A percentile compares a stretch with the other conserved stretches of the same genome.
Evolutionary conservation across 2,329 filamentous ascomycete genomes (phyloP).

Genomic region (Sclerotinia glacialis): DNA sequence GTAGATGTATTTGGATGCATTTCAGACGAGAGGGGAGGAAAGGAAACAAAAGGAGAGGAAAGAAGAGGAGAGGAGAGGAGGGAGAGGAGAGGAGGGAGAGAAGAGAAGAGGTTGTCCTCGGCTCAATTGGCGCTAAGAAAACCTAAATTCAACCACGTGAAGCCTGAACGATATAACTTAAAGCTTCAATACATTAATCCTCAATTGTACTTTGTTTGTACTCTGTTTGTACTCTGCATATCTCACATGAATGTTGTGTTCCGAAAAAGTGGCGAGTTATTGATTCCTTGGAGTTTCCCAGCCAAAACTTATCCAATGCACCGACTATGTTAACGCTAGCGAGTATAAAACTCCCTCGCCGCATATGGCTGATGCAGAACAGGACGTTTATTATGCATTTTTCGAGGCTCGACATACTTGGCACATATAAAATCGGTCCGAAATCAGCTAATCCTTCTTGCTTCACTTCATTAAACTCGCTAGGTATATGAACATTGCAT

Average conservation of each 20-base stretch:
- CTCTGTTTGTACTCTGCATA: too few species aligned
- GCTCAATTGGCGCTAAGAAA: conserved; percentile 7
- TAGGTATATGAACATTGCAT: background rate
- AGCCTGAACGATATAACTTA: background rate
- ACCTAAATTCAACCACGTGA: conserved; percentile 17
- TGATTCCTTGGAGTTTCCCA: background rate
- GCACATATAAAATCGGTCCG: conserved; percentile 16
- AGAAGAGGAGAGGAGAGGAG: background rate
- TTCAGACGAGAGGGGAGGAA: background rate
- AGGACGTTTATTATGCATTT: background rate
- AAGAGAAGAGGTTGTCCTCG: background rate
- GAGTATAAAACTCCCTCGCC: background rate
- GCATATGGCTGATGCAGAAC: conserved; percentile 5
- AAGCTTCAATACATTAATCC: background rate
- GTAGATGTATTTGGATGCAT: background rate
- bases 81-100: background rate
- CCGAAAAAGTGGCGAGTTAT: background rate
- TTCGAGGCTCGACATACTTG: conserved; percentile 12
- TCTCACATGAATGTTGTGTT: conserved; percentile 7
- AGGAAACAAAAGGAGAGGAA: too few species aligned
- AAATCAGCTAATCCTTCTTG: background rate
- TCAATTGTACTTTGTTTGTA: background rate
- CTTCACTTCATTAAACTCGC: background rate
- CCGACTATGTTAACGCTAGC: conserved; percentile 2
- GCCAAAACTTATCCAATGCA: conserved; percentile 2